Base-by-base conservation (phyloP, 2,329 filamentous ascomycete species). In the Ceratocystis destructans region DNA sequence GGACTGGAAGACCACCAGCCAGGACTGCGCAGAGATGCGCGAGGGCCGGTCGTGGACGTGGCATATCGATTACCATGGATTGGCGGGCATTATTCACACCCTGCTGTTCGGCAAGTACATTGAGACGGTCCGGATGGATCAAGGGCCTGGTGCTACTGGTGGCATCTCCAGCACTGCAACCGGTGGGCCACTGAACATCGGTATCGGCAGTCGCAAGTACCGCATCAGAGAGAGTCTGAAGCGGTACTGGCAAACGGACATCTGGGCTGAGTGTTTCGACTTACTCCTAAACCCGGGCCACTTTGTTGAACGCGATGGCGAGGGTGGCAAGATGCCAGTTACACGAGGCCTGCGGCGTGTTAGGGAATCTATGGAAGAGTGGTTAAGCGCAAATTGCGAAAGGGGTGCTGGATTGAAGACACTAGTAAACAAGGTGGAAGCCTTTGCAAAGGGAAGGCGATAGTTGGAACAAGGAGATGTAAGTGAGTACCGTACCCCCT, bases 71-170 rank as follows among this genome's bases (percentile, higher is more conserved):
- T 95, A 97, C 72, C 90, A 96, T 75, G 94, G 94, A 12, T 81
- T 96, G 0, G 94, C 94, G 0, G 91, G 90, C 3, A 89, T 90
- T 28, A 80, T 97, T 3, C 91, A 99, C 76, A 87, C 85, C 55
- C 82, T 99, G 71, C 82, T 99, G 2, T 99, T 96, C 73, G 93
- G 94, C 8, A 91, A 89, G 73, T 97, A 97, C 76, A 94, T 99
- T 71, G 90, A 96, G 73, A 95, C 90, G 0, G 77, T 82, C 64
- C 80, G 82, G 45, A 78, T 77, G 71, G 79, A 82, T 71, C 75
- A 78, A 33, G 81, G 80, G 37, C 37, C 37, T 17, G 41, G 25
- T n/a, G 80, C 80, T 1, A 76, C 87, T 1, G 83, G 82, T 20
- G 79, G 79, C 4, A 78, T 17, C 7, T 28, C 25, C n/a, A 8